These are phyloP conservation scores for Clavulina sp. DNA, from an alignment of 768 basidiomycete species.

Conservation along the genomic window DNA sequence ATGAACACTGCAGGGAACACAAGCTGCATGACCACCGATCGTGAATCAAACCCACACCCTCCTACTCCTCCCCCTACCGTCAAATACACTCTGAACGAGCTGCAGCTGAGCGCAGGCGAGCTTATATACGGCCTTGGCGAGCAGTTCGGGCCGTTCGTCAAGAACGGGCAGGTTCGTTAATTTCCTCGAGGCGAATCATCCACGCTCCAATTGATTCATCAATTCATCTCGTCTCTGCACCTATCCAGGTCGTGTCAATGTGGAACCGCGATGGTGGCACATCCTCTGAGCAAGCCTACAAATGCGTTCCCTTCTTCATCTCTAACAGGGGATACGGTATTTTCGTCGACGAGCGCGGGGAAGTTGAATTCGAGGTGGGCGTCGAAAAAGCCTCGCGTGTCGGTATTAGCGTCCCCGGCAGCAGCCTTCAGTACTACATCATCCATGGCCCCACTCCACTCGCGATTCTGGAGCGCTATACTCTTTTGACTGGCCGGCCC, in stretches of 20 bases:
- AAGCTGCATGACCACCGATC: conserved; percentile 37
- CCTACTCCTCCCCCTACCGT: conserved; percentile 26
- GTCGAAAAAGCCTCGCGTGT: conserved; percentile 35
- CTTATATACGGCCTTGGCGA: conserved; percentile 60
- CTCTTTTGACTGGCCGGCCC: conserved; percentile 44
- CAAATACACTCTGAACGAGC: conserved; percentile 23
- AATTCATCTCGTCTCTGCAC: not conserved
- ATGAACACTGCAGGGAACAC: conserved; percentile 25
- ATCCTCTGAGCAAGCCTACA: conserved; percentile 20
- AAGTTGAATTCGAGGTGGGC: conserved; percentile 45
- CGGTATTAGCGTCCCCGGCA: conserved; percentile 44
- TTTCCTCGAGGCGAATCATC: conserved; percentile 1
- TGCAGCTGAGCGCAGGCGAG: conserved; percentile 52
- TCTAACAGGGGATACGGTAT: conserved; percentile 56
- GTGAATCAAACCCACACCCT: conserved; percentile 40
- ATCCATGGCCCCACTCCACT: conserved; percentile 54
- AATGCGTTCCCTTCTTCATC: conserved; percentile 40
- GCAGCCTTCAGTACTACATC: conserved; percentile 48
- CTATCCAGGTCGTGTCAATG: conserved; percentile 34
- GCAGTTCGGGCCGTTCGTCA: conserved; percentile 56
- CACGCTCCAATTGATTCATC: not conserved
- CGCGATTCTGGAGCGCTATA: conserved; percentile 45
- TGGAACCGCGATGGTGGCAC: conserved; percentile 71
- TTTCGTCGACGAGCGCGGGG: conserved; percentile 56
- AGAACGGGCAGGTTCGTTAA: conserved; percentile 32